Evolutionary conservation across 2,329 filamentous ascomycete genomes (phyloP).

Genomic region (Phyllosticta citribraziliensis): DNA sequence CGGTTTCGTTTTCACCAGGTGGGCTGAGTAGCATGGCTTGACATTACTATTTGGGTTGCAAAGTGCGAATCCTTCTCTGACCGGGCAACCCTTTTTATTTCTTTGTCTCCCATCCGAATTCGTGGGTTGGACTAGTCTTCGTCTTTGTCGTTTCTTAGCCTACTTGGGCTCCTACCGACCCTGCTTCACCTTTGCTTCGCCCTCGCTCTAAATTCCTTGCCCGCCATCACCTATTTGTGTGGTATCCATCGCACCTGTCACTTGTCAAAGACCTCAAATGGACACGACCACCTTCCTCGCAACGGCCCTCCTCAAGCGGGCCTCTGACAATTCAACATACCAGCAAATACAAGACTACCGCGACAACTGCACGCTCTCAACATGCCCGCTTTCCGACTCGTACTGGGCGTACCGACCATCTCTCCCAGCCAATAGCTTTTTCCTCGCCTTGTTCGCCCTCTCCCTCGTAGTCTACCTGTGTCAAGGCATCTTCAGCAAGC

Average conservation of each 20-base stretch:
- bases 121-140: not conserved
- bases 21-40: not conserved
- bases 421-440: constrained; percentile 31
- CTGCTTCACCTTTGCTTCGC: not conserved
- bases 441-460: constrained; percentile 35
- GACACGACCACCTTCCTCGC: not conserved
- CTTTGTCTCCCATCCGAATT: not conserved
- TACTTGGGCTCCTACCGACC: not conserved
- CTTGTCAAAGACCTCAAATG: not conserved
- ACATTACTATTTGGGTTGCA: not conserved
- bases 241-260: not conserved
- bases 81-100: not conserved
- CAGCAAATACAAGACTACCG: constrained; percentile 16
- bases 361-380: constrained; percentile 25
- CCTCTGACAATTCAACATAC: constrained; percentile 10
- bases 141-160: not conserved
- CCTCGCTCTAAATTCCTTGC: not conserved
- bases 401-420: constrained; percentile 38
- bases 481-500: constrained; percentile 28
- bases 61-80: not conserved
- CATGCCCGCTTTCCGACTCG: constrained; percentile 29
- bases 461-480: constrained; percentile 28
- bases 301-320: not conserved
- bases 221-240: not conserved
- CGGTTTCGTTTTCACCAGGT: not conserved